Conservation (phyloP, 2,329 filamentous ascomycete genomes). For the Fusarium torreyae region DNA sequence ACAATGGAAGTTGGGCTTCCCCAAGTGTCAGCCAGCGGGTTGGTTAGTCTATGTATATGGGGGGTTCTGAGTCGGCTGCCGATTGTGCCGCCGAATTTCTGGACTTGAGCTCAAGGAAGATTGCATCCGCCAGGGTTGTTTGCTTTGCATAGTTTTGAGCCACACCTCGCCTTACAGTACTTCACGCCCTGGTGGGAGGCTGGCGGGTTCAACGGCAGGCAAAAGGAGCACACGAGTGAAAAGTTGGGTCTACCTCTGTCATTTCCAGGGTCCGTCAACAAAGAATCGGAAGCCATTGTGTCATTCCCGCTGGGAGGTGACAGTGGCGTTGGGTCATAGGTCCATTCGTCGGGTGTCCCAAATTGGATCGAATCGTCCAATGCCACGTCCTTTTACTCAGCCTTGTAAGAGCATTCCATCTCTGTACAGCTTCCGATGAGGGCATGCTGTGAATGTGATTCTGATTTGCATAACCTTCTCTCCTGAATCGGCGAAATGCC, state of each 20-base stretch:
- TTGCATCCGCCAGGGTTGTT: constrained; percentile 36
- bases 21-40: constrained; percentile 33
- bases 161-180: constrained; percentile 32
- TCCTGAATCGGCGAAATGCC: constrained; percentile 20
- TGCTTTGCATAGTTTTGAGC: constrained; percentile 33
- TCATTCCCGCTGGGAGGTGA: constrained; percentile 45
- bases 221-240: constrained; percentile 34
- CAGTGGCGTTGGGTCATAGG: constrained; percentile 46
- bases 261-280: constrained; percentile 31
- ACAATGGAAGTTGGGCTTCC: constrained; percentile 19
- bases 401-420: constrained; percentile 43
- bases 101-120: constrained; percentile 38
- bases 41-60: constrained; percentile 37
- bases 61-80: constrained; percentile 40
- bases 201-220: constrained; percentile 38
- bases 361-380: constrained; percentile 42
- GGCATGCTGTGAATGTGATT: constrained; percentile 24
- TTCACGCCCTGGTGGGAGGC: constrained; percentile 38
- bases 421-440: constrained; percentile 27
- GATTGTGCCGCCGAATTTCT: constrained; percentile 45
- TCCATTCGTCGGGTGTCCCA: constrained; percentile 35
- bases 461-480: constrained; percentile 35
- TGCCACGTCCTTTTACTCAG: constrained; percentile 46
- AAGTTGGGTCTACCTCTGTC: constrained; percentile 32
- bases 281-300: constrained; percentile 43